Evolutionary conservation across 164 flowering plant species (phyloP).

Genomic region (Kingdonia uniflora): DNA sequence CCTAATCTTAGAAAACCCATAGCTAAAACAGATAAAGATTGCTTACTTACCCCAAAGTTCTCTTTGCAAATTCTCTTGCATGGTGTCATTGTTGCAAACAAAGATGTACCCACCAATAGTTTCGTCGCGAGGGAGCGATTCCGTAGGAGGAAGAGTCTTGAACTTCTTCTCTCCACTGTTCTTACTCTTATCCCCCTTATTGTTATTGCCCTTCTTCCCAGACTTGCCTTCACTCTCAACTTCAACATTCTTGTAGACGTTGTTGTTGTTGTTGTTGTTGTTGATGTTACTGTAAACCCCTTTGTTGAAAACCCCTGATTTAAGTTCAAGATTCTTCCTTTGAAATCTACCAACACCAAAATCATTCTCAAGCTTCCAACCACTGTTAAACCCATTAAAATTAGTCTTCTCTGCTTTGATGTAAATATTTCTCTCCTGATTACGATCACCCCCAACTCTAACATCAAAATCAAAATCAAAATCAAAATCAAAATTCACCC

Average conservation of each 20-base stretch:
- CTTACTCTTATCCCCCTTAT: conserved; percentile 19
- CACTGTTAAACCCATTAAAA: conserved; percentile 15
- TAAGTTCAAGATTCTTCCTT: conserved; percentile 16
- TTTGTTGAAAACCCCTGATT: conserved; percentile 71
- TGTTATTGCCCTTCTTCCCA: conserved; percentile 15
- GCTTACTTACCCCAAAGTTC: conserved; percentile 22
- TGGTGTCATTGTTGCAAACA: conserved; percentile 29
- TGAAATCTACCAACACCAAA: neutral
- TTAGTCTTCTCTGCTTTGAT: conserved; percentile 13
- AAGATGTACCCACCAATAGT: conserved; percentile 24
- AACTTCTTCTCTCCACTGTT: conserved; percentile 50
- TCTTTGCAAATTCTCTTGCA: conserved; percentile 21
- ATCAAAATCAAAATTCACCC: conserved; percentile 27
- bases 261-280: neutral
- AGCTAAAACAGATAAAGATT: neutral
- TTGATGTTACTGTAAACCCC: conserved; percentile 12
- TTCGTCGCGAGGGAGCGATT: conserved; percentile 19
- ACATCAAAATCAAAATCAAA: conserved; percentile 7
- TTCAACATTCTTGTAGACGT: conserved; percentile 11
- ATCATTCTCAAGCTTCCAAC: conserved; percentile 10
- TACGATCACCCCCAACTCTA: conserved; percentile 38
- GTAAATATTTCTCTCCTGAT: neutral
- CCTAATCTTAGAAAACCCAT: neutral
- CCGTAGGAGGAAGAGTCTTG: conserved; percentile 20
- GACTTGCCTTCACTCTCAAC: conserved; percentile 4